Evolutionary conservation across 2,329 filamentous ascomycete species (phyloP).

Genomic region (Ceratocystis albifundus): DNA sequence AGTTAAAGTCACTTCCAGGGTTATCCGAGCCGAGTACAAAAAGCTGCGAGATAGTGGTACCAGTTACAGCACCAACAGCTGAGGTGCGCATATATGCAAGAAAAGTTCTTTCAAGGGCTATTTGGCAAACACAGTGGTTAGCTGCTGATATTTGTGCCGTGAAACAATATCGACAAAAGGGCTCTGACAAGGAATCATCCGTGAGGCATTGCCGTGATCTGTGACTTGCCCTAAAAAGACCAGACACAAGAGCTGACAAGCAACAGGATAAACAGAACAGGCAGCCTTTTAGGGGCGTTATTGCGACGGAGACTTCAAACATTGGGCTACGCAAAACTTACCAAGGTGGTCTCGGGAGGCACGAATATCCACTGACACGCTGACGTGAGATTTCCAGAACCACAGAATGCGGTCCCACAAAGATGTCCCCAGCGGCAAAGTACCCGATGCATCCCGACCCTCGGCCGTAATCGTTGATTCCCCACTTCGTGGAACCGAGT

Average conservation of each 20-base stretch:
- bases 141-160: neutral
- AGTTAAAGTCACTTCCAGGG: slow-evolving; percentile 38
- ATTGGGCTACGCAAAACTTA: slow-evolving; percentile 7
- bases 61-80: slow-evolving; percentile 54
- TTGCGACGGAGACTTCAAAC: neutral
- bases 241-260: neutral
- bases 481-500: neutral
- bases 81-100: slow-evolving; percentile 63
- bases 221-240: neutral
- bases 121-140: slow-evolving; percentile 10
- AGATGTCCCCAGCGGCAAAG: neutral
- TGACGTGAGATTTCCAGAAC: slow-evolving; percentile 19
- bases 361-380: slow-evolving; percentile 19
- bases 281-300: too few species aligned
- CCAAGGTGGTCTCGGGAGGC: slow-evolving; percentile 21
- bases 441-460: neutral
- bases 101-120: slow-evolving; percentile 64
- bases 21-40: slow-evolving; percentile 41
- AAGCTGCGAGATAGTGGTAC: slow-evolving; percentile 54
- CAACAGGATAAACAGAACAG: neutral
- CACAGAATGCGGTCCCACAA: neutral
- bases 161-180: slow-evolving; percentile 1
- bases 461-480: slow-evolving; percentile 1
- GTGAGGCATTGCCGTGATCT: neutral
- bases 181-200: neutral